Evolutionary conservation across 192 early-diverging fungal species (phyloP), one percentile per base, ranked within the genome.

Genomic region (Rhizophlyctis rosea): DNA sequence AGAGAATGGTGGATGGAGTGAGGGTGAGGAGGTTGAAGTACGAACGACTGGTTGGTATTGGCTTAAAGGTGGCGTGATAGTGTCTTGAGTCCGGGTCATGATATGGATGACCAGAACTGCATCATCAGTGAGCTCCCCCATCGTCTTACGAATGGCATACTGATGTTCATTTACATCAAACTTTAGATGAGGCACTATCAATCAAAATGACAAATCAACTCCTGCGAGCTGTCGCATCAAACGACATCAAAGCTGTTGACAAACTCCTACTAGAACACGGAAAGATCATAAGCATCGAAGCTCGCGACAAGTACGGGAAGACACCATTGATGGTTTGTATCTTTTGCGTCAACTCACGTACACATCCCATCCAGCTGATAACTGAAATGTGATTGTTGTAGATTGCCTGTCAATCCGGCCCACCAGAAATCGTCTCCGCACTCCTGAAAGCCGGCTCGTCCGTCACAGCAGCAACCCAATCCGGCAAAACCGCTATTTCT

Each of bases 401-500:
- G 77, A 65, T 74, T 47, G 79, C 79, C 3, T 72, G 69, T 28
- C 74, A 78, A 47, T 48, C 57, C 13, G 76, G 65, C 23, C 68
- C 57, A 4, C 52, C 35, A 5, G 70, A 68, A 21, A 56, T 81
- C 34, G 72, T 77, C 0, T 9, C 50, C 25, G 47, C 54, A 3
- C 69, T 81, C 21, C 57, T 81, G 0, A 50, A 56, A 14, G 60
- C 61, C 29, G 73, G 76, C 23, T 75, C 79, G 0, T 58, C 58
- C 32, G 49, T 62, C 31, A 57, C 65, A 1, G 69, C 73, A 2
- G 59, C 69, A 5, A 81, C 76, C 0, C 68, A 58, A 21, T 31
- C 68, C 13, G 76, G 76, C 35, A 81, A 81, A 50, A 81, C 76
- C 7, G 67, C 76, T 14, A 59, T 81, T 7, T 73, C 70, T 21